Base-by-base conservation (phyloP, 1,284 basidiomycete genomes). In the Trichosporon coremiiforme region DNA sequence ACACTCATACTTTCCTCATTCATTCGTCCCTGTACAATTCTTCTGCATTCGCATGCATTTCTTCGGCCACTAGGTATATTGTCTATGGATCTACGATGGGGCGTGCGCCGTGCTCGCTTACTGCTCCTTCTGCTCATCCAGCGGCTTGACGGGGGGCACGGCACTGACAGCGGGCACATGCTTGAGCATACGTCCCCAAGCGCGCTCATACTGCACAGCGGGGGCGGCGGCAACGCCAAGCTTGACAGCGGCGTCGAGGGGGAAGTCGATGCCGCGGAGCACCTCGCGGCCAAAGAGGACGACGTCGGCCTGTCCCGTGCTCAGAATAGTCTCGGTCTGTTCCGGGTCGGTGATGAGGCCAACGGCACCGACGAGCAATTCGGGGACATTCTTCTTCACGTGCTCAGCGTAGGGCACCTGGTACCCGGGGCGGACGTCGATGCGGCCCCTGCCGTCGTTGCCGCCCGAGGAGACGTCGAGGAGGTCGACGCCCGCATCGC, bases 391-490 rank as follows among this genome's bases (percentile, higher is more conserved):
- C 71, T 87, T 86, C 84, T 91, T 92, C 76, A 93, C 80, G 45
- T 86, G 87, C 73, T 87, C 88, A 0, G 91, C 89, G 76, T 91
- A 91, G 1, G 87, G 89, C 1, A 91, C 88, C 87, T 92, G 79
- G 80, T 91, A 92, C 1, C 88, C 89, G 12, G 89, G 90, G 4
- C 78, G 84, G 64, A 88, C 70, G 0, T 85, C 73, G 72, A 92
- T 90, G 66, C 80, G 71, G 79, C 91, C 90, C 86, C 78, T 3
- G 75, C 78, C 84, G 36, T 88, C 90, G 78, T 90, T 90, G 1
- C 91, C 91, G 20, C 90, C 90, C 0, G 87, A 86, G 69, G 88
- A 90, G 67, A 86, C 86, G 81, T 93, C 91, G 66, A 94, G 80
- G 35, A 94, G 84, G 78, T 93, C 91, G 13, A 92, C 85, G 8